Percentiles rank a stretch among this genome's conserved stretches.
Conservation (phyloP, 108 stramenopile genomes). For the Mediolabrus comicus region DNA sequence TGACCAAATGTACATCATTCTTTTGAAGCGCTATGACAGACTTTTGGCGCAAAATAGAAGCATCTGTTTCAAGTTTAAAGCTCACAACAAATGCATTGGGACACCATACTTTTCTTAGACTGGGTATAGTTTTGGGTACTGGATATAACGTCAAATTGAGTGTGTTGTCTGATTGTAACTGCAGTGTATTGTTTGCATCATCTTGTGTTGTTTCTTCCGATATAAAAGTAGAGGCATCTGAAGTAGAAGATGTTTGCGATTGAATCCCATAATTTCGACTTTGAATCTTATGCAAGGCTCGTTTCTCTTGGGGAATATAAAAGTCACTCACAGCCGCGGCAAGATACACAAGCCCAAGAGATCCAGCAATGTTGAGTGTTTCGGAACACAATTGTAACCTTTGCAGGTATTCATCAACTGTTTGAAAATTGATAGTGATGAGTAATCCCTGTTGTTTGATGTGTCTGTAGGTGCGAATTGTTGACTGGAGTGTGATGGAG, state of each 20-base stretch:
- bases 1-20: constrained; percentile 93
- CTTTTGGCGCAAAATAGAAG: constrained; percentile 79
- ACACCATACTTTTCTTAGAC: constrained; percentile 77
- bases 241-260: neutral
- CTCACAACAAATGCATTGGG: constrained; percentile 92
- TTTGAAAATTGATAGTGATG: constrained; percentile 72
- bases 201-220: constrained; percentile 1
- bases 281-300: constrained; percentile 94
- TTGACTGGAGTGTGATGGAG: constrained; percentile 52
- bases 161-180: constrained; percentile 27
- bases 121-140: constrained; percentile 92
- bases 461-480: constrained; percentile 46
- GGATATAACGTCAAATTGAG: constrained; percentile 69
- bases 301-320: constrained; percentile 82
- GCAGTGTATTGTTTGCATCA: constrained; percentile 1
- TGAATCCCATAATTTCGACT: constrained; percentile 47
- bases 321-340: constrained; percentile 98
- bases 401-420: constrained; percentile 87
- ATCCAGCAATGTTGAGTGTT: constrained; percentile 50
- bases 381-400: constrained; percentile 63
- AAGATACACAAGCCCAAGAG: constrained; percentile 78
- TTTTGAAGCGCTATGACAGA: constrained; percentile 80
- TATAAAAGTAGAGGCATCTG: neutral
- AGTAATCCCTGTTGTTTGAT: constrained; percentile 62
- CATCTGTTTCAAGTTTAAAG: constrained; percentile 99